Base-by-base conservation (phyloP, 306 rosid genomes). In the Fagus sylvatica region DNA sequence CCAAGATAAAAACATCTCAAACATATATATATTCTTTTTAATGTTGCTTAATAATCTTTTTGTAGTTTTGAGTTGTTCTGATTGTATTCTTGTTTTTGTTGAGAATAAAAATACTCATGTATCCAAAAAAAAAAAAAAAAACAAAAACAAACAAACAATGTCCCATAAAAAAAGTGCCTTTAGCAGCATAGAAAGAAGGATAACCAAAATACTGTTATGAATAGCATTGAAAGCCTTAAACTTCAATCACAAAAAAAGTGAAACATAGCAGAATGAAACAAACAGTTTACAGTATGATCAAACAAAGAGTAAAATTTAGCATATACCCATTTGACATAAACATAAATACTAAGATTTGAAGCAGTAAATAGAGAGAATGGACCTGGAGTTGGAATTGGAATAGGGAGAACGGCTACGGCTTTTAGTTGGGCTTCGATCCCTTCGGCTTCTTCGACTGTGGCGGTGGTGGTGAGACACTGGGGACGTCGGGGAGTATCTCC, bases 331-430 rank as follows among this genome's bases (percentile, higher is more conserved):
- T 43, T 7, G 0, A 43, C 51, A 43, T 43, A 43, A 43, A 43
- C 4, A 43, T 43, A 43, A 43, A 13, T 43, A 43, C 12, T 13
- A 43, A 43, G 12, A 43, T 43, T 43, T 11, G 51, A 12, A 59
- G 65, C 34, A 42, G 16, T 39, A 13, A 41, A 3, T 5, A 17
- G 41, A 8, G 6, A 34, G 28, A 11, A 19, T 10, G 32, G 22
- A 83, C 83, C 85, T 83, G 69, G 83, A 43, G 64, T 67, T 75
- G 7, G 74, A 70, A 48, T 56, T 65, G 73, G 86, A 79, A 48
- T 83, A 84, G 12, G 90, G 86, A 1, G 90, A 84, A 61, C 82
- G 83, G 76, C 78, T 74, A 60, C 82, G 78, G 51, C 82, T 79
- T 76, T 79, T 22, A 22, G 28, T 22, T 22, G 28, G 83, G 77